A percentile compares a stretch with the other conserved stretches of the same genome.
These are phyloP conservation scores for Suillus discolor DNA, from an alignment of 768 basidiomycete species.

Conservation along the genomic window DNA sequence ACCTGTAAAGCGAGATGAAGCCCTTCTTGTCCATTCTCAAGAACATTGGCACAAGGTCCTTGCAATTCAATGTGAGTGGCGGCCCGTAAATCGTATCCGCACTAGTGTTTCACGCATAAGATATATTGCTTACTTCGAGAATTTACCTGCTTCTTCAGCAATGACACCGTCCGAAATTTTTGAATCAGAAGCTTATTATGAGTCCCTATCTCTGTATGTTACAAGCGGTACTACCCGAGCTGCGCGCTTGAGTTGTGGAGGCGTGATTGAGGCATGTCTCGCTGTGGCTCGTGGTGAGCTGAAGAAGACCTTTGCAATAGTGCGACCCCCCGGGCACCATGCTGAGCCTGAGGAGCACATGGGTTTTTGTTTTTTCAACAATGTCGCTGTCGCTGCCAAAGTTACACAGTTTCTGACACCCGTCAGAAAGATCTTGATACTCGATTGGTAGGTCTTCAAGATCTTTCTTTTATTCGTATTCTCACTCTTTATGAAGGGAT, in stretches of 20 bases:
- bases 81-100: slow-evolving; percentile 17
- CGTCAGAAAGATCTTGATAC: slow-evolving; percentile 82
- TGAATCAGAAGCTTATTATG: slow-evolving; percentile 82
- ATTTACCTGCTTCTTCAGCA: slow-evolving; percentile 42
- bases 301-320: slow-evolving; percentile 90
- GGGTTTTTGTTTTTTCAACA: slow-evolving; percentile 99
- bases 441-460: slow-evolving; percentile 82
- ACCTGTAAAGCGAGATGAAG: slow-evolving; percentile 75
- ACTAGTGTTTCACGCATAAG: slow-evolving; percentile 15
- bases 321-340: slow-evolving; percentile 97
- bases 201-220: slow-evolving; percentile 91
- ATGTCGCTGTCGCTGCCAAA: slow-evolving; percentile 89
- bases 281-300: slow-evolving; percentile 82
- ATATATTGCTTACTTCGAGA: slow-evolving; percentile 11
- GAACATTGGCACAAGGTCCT: slow-evolving; percentile 92
- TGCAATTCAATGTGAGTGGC: slow-evolving; percentile 71
- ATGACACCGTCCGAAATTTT: slow-evolving; percentile 75
- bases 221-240: slow-evolving; percentile 82
- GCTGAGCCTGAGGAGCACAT: slow-evolving; percentile 98
- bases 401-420: slow-evolving; percentile 73
- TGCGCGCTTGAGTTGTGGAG: slow-evolving; percentile 89
- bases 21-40: slow-evolving; percentile 85
- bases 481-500: slow-evolving; percentile 61
- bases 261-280: slow-evolving; percentile 88
- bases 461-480: slow-evolving; percentile 12